Evolutionary conservation across 2,329 filamentous ascomycete genomes (phyloP), one percentile per base, ranked within the genome.

Genomic region (Epichloe gansuensis): DNA sequence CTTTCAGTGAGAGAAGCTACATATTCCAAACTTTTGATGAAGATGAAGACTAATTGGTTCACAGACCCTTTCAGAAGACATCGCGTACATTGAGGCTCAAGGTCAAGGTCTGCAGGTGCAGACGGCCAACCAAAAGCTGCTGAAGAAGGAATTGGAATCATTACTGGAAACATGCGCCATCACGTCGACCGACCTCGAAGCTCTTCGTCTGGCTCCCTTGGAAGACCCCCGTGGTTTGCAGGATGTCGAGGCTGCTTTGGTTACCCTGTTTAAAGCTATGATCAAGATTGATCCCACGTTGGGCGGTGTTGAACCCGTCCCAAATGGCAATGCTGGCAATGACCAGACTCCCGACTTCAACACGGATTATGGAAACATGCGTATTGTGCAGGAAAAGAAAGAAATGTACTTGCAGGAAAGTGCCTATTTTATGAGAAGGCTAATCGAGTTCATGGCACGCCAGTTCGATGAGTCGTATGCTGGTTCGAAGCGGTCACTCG

Each of bases 61-160:
- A 25, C 63, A 94, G 86, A 97, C 91, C 48, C 76, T 98, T 34
- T 90, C 91, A 53, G 91, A 97, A 48, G 93, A 98, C 62, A 94
- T 98, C 60, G 85, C 90, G 3, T 97, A 94, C 65, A 97, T 98
- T 58, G 93, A 98, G 71, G 90, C 93, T 2, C 93, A 98, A 68
- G 91, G 89, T 6, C 91, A 98, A 70, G 93, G 93, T 73, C 74
- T 98, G 46, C 93, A 98, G 63, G 91, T 98, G 6, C 93, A 97
- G 69, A 91, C 91, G 21, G 89, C 93, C 42, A 98, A 98, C 62
- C 93, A 98, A 66, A 95, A 95, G 67, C 78, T 95, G 31, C 77
- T 98, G 46, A 89, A 91, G 67, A 88, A 85, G 57, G 93, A 98
- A 67, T 77, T 98, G 2, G 83, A 94, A 65, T 86, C 85, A 37